These are phyloP conservation scores for Thozetella sp. DNA, from an alignment of 495 filamentous ascomycete genomes.

Conservation along the genomic window DNA sequence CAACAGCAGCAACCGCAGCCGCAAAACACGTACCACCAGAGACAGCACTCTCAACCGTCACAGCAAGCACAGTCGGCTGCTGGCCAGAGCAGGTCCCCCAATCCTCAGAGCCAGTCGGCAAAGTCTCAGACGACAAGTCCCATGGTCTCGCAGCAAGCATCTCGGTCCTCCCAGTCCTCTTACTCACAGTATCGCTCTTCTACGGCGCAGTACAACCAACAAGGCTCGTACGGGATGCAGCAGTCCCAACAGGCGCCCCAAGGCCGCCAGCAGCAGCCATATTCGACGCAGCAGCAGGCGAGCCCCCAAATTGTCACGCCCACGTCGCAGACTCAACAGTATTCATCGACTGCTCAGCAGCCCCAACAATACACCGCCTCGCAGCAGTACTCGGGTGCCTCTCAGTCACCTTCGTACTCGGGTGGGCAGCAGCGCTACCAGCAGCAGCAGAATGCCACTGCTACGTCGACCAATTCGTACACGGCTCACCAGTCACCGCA, in stretches of 20 bases:
- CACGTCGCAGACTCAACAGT: not conserved
- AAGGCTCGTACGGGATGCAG: constrained; percentile 14
- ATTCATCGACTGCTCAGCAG: not conserved
- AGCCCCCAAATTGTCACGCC: not conserved
- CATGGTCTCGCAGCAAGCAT: not conserved
- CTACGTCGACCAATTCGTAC: constrained; percentile 33
- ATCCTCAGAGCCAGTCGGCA: constrained; percentile 13
- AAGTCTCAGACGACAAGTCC: constrained; percentile 5
- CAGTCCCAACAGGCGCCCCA: constrained; percentile 22
- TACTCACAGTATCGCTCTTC: not conserved
- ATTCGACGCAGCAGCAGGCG: not conserved
- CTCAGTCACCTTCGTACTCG: constrained; percentile 28
- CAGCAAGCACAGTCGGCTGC: constrained; percentile 12
- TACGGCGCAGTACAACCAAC: constrained; percentile 19
- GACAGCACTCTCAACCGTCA: constrained; percentile 9
- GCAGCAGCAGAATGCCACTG: constrained; percentile 37
- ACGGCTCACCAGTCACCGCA: constrained; percentile 42
- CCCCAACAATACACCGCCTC: no score
- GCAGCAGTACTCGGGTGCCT: constrained; percentile 12
- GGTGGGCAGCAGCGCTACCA: constrained; percentile 36
- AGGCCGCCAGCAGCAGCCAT: constrained; percentile 15
- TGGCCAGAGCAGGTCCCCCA: not conserved
- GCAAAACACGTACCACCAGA: constrained; percentile 10
- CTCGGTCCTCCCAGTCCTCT: not conserved
- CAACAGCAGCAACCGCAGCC: constrained; percentile 26